Conservation (phyloP, 2,329 filamentous ascomycete genomes). For the Hypoxylon sp. region DNA sequence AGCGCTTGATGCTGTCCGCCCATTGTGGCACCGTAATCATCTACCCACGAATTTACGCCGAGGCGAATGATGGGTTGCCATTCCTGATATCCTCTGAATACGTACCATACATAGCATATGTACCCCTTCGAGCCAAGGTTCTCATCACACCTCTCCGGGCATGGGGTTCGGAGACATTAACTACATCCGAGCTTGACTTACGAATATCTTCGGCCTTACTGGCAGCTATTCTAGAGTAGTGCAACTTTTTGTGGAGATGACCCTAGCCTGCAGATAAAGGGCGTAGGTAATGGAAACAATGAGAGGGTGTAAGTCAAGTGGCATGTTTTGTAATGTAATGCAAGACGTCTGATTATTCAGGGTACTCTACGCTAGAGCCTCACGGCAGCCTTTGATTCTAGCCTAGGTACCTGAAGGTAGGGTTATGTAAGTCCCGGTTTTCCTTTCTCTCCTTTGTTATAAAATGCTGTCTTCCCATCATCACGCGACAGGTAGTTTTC, state of each 20-base stretch:
- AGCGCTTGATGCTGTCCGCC: constrained; percentile 36
- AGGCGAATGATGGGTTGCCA: constrained; percentile 25
- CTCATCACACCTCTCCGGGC: constrained; percentile 37
- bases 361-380: constrained; percentile 38
- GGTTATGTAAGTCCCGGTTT: constrained; percentile 23
- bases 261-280: constrained; percentile 32
- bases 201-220: constrained; percentile 41
- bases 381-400: constrained; percentile 29
- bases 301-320: constrained; percentile 14
- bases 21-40: constrained; percentile 30
- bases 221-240: constrained; percentile 27
- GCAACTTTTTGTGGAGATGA: constrained; percentile 38
- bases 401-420: background rate
- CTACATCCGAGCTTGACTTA: constrained; percentile 42
- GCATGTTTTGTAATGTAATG: constrained; percentile 29
- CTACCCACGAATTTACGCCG: constrained; percentile 21
- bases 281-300: constrained; percentile 25
- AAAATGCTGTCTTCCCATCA: constrained; percentile 32
- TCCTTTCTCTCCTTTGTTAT: constrained; percentile 33
- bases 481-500: constrained; percentile 20
- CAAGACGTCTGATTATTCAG: constrained; percentile 26
- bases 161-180: constrained; percentile 36
- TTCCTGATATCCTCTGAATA: constrained; percentile 17
- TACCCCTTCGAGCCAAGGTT: constrained; percentile 15
- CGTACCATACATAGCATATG: constrained; percentile 27